Evolutionary conservation across 2,329 filamentous ascomycete genomes (phyloP), one percentile per base, ranked within the genome.

Genomic region (Rhynchosporium agropyri): DNA sequence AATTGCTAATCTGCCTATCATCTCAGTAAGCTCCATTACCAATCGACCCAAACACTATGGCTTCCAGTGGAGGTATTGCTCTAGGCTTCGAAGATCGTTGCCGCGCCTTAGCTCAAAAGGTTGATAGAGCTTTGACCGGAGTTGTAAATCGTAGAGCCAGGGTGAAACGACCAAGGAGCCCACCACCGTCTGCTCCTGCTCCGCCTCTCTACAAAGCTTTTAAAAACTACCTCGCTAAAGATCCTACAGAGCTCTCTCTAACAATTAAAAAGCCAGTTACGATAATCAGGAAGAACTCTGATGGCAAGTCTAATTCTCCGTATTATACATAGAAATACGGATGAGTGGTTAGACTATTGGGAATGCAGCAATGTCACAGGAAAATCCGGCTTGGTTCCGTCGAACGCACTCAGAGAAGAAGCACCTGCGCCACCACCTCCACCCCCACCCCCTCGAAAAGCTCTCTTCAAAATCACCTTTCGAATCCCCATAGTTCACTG

Each of bases 331-430:
- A 43, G 20, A 10, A 13, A 12, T 8, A 43, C 13, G 0, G 15
- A 20, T 26, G 20, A 42, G 8, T 10, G 33, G 5, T n/a, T 10
- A 57, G 38, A 7, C 0, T 28, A 45, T 3, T 46, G 45, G 45
- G 15, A 28, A 26, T 46, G 45, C 45, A 9, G 3, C 20, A 28
- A 46, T 12, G 20, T 9, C 20, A 46, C n/a, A 2, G 45, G 20
- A 3, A 3, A 28, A 7, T 46, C 20, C 7, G 45, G 45, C 3
- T 26, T 28, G 10, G 20, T 46, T 5, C 20, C n/a, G 2, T 46
- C 36, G 29, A 43, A 57, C 33, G 29, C 45, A 12, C 31, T 29
- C 10, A 28, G 54, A 57, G 38, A 43, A 38, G 56, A 58, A 12
- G 33, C 40, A 12, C 33, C 33, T 3, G 9, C 20, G n/a, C 58